Percentiles rank a stretch among this genome's conserved stretches.
phyloP scores from a whole-genome alignment of 257 asterid genomes.

The Ilex aquifolium region DNA sequence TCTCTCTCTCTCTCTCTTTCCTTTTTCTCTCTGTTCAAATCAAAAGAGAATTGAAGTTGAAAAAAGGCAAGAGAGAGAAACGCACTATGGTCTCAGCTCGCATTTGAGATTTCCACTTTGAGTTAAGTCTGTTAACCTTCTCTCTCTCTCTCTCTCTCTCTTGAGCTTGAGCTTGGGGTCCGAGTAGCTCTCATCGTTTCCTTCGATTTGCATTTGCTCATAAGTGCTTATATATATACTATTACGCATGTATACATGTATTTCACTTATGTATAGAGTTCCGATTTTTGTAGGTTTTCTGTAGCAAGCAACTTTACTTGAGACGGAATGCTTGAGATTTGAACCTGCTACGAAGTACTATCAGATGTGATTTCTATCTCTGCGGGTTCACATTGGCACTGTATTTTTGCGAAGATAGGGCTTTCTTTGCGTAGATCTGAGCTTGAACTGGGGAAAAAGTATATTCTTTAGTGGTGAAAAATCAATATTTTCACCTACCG shows the following conservation, averaged over 20 bases:
- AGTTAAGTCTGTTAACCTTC: constrained; percentile 16
- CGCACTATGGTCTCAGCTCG: neutral
- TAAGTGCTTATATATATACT: neutral
- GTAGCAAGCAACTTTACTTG: neutral
- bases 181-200: neutral
- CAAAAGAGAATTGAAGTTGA: too few species aligned
- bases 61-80: neutral
- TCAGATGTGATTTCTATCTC: neutral
- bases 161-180: neutral
- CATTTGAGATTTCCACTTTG: constrained; percentile 25
- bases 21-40: too few species aligned
- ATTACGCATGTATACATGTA: neutral
- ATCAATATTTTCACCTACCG: too few species aligned
- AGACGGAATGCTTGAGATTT: neutral
- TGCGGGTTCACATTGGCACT: neutral
- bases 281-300: neutral
- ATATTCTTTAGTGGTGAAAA: too few species aligned
- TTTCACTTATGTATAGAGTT: too few species aligned
- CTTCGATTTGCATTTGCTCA: constrained; percentile 10
- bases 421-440: neutral
- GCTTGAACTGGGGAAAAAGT: neutral
- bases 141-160: constrained; percentile 8
- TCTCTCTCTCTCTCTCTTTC: too few species aligned
- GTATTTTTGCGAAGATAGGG: neutral
- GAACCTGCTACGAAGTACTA: neutral